Evolutionary conservation across 768 basidiomycete genomes (phyloP).

Genomic region (Boletus subparvulus): DNA sequence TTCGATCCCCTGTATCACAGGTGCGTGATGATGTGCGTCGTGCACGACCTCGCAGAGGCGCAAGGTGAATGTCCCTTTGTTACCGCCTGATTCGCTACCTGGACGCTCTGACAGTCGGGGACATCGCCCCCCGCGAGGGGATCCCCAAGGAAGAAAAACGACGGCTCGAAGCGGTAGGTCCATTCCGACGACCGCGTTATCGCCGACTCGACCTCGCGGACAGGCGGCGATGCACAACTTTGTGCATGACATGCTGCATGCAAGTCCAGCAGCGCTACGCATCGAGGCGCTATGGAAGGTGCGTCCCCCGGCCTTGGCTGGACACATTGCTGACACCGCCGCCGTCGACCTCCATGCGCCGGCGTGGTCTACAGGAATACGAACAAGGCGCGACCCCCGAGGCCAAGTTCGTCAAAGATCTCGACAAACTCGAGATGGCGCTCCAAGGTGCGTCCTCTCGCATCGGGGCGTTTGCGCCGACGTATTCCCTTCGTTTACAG

Average conservation of each 20-base stretch:
- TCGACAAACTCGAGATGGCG: constrained; percentile 88
- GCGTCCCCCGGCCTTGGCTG: background rate
- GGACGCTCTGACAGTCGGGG: constrained; percentile 62
- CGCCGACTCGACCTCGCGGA: background rate
- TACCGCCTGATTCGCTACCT: too few species aligned
- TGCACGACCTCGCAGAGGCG: constrained; percentile 96
- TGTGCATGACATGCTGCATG: constrained; percentile 84
- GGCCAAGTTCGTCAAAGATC: constrained; percentile 87
- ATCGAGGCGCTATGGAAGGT: constrained; percentile 73
- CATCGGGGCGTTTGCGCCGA: background rate
- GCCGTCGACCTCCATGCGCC: too few species aligned
- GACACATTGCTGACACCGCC: background rate
- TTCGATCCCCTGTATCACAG: constrained; percentile 21
- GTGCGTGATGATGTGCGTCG: constrained; percentile 86
- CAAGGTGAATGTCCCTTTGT: constrained; percentile 50
- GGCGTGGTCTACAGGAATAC: constrained; percentile 61
- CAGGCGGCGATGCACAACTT: constrained; percentile 92
- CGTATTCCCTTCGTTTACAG: constrained; percentile 35
- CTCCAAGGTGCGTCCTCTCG: constrained; percentile 56
- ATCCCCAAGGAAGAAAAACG: constrained; percentile 81
- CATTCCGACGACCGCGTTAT: too few species aligned
- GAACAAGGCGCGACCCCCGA: constrained; percentile 72
- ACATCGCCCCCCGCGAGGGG: constrained; percentile 88
- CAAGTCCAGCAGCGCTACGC: constrained; percentile 61
- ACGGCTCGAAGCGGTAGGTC: constrained; percentile 63